Conservation (phyloP, 2,329 filamentous ascomycete species). For the Pseudonectria foliicola region DNA sequence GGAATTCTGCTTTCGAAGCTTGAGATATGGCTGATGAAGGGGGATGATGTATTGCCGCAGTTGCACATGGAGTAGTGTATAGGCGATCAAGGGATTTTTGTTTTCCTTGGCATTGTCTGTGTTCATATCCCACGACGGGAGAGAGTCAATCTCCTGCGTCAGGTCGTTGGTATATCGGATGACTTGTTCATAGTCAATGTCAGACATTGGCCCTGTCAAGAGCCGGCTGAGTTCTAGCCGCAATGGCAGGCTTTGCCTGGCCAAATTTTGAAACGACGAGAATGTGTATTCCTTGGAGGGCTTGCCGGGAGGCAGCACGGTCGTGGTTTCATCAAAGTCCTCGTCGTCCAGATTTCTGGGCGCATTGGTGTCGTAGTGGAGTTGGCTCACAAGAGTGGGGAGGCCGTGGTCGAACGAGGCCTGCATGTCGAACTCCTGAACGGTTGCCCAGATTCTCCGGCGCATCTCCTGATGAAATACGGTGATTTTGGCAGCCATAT, state of each 20-base stretch:
- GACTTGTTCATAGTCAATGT: constrained; percentile 55
- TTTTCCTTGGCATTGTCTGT: constrained; percentile 29
- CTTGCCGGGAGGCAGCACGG: constrained; percentile 43
- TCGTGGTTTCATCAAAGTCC: constrained; percentile 47
- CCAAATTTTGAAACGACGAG: constrained; percentile 51
- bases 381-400: constrained; percentile 49
- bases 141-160: constrained; percentile 52
- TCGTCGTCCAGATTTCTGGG: constrained; percentile 53
- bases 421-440: constrained; percentile 56
- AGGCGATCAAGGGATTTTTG: constrained; percentile 51
- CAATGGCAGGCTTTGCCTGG: constrained; percentile 47
- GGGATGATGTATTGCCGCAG: constrained; percentile 56
- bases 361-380: constrained; percentile 48
- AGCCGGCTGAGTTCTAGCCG: constrained; percentile 51
- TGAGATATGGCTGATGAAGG: constrained; percentile 53
- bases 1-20: constrained; percentile 51
- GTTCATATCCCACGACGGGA: constrained; percentile 48
- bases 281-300: constrained; percentile 49
- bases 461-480: constrained; percentile 58
- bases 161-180: constrained; percentile 55
- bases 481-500: constrained; percentile 47
- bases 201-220: constrained; percentile 45
- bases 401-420: constrained; percentile 54
- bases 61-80: constrained; percentile 54
- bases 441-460: constrained; percentile 52